These are phyloP conservation scores for Neofusicoccum umdonicola DNA, from an alignment of 2,329 filamentous ascomycete genomes.

Conservation along the genomic window DNA sequence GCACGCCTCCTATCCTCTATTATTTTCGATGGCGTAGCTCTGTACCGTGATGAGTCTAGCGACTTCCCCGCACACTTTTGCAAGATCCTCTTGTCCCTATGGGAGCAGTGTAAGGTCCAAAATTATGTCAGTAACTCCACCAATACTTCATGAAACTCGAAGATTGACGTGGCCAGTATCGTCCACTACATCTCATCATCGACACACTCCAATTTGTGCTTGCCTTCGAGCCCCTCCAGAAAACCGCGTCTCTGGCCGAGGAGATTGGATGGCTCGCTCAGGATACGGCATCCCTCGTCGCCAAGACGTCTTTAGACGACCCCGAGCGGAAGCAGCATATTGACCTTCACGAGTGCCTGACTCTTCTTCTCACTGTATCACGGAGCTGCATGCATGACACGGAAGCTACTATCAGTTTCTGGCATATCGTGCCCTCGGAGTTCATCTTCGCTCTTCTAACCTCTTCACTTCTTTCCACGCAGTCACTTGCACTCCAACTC, in stretches of 20 bases:
- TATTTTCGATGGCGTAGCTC: constrained; percentile 65
- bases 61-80: constrained; percentile 63
- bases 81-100: constrained; percentile 62
- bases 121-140: constrained; percentile 48
- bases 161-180: constrained; percentile 44
- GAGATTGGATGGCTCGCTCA: constrained; percentile 50
- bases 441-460: not conserved
- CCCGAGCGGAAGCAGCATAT: constrained; percentile 54
- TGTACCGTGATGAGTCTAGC: constrained; percentile 48
- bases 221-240: constrained; percentile 57
- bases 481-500: constrained; percentile 63
- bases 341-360: constrained; percentile 62
- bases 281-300: not conserved
- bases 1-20: constrained; percentile 62
- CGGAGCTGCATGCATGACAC: constrained; percentile 52
- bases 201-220: constrained; percentile 64
- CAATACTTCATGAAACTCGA: not conserved
- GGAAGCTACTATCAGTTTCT: constrained; percentile 54
- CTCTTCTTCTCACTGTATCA: constrained; percentile 63
- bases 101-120: constrained; percentile 61
- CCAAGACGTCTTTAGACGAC: constrained; percentile 1
- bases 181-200: constrained; percentile 64
- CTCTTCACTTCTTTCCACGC: constrained; percentile 64
- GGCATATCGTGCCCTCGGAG: constrained; percentile 45
- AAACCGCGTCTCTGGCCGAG: constrained; percentile 59